Evolutionary conservation across 1,284 basidiomycete genomes (phyloP).

Genomic region (Marasmius tenuissimus): DNA sequence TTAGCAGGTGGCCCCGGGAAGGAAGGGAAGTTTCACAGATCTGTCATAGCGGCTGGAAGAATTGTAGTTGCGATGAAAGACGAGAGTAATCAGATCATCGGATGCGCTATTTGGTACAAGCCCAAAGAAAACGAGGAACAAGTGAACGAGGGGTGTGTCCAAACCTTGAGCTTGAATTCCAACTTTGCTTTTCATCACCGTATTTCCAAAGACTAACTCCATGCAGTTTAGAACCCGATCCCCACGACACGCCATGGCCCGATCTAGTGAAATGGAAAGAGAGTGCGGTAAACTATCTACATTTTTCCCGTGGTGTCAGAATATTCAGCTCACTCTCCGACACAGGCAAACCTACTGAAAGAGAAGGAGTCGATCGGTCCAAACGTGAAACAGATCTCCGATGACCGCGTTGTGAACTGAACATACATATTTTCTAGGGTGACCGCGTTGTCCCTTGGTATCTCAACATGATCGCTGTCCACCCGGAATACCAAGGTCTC

Average conservation of each 20-base stretch:
- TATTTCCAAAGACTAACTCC: background rate
- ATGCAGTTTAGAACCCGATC: background rate
- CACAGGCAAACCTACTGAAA: background rate
- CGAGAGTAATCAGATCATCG: background rate
- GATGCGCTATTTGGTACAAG: background rate
- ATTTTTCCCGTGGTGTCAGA: too few relatives aligned
- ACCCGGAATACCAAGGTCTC: background rate
- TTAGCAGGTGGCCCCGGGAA: background rate
- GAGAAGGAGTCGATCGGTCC: background rate
- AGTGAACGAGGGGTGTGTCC: background rate
- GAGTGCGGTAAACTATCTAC: background rate
- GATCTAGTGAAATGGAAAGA: background rate
- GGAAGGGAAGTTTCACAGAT: background rate
- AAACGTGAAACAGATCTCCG: background rate
- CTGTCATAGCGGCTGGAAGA: background rate
- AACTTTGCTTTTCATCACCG: background rate
- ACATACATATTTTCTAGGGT: background rate
- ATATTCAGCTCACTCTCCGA: background rate
- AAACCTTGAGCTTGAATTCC: background rate
- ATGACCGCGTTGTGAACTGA: background rate
- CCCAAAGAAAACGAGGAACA: background rate
- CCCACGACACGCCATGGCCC: background rate
- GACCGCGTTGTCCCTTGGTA: background rate
- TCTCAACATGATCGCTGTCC: background rate
- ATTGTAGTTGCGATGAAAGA: background rate